phyloP scores from a whole-genome alignment of 768 basidiomycete genomes.

The Phanerodontia chrysosporium region DNA sequence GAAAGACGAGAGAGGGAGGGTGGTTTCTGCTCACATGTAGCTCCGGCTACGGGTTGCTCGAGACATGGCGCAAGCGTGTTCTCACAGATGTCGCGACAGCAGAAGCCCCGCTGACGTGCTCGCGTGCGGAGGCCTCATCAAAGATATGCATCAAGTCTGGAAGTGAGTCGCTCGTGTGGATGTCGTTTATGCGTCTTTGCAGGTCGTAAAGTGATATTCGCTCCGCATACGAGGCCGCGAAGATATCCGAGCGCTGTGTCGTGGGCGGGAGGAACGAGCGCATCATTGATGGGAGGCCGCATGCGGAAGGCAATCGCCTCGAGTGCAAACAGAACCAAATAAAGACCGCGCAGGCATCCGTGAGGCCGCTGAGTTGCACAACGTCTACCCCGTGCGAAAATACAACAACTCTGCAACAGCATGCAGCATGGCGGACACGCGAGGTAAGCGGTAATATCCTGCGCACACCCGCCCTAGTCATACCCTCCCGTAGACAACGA shows the following conservation, averaged over 20 bases:
- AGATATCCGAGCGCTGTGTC: neutral
- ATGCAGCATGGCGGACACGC: too few species aligned
- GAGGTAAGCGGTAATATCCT: too few species aligned
- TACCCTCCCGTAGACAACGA: conserved; percentile 64
- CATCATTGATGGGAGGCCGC: neutral
- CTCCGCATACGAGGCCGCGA: neutral
- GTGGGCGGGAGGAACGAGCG: neutral
- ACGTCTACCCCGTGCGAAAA: too few species aligned
- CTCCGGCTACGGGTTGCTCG: neutral
- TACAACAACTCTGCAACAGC: too few species aligned
- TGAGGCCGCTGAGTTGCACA: too few species aligned
- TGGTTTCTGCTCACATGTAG: neutral
- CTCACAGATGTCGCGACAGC: neutral
- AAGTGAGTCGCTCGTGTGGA: too few species aligned
- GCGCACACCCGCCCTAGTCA: conserved; percentile 15
- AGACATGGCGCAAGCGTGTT: neutral
- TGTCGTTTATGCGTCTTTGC: neutral
- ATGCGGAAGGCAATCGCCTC: neutral
- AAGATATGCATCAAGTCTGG: neutral
- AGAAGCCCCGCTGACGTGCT: neutral
- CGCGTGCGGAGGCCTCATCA: neutral
- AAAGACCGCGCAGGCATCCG: too few species aligned
- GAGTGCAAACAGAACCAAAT: neutral
- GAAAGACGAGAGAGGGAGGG: neutral
- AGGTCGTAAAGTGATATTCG: too few species aligned